A percentile compares a stretch with the other conserved stretches of the same genome.
Conservation (phyloP, 352 stramenopile genomes). For the Globisporangium barbulae region DNA sequence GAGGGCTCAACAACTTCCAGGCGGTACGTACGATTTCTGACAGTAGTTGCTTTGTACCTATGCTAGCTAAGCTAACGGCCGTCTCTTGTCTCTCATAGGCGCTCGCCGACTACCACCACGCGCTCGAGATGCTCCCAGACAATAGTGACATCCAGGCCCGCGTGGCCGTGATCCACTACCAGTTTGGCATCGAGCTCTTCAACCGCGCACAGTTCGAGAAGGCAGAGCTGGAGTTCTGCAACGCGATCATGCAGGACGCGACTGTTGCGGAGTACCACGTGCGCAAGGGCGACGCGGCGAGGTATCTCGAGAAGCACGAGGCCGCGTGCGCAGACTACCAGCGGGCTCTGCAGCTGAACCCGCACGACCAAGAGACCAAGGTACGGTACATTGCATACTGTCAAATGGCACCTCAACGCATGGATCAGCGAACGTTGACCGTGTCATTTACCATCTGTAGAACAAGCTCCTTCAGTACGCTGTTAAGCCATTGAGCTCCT, state of each 20-base stretch:
- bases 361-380: conserved; percentile 55
- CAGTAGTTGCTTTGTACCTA: background rate
- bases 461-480: conserved; percentile 68
- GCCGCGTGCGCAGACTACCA: conserved; percentile 51
- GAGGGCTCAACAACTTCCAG: conserved; percentile 68
- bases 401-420: too few species aligned
- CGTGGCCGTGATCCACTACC: conserved; percentile 74
- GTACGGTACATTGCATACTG: conserved; percentile 24
- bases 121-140: conserved; percentile 53
- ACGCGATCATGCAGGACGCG: conserved; percentile 52
- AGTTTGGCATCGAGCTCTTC: conserved; percentile 79
- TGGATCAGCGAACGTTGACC: too few species aligned
- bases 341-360: conserved; percentile 44
- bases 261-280: conserved; percentile 59
- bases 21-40: conserved; percentile 28
- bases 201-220: conserved; percentile 71
- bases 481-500: conserved; percentile 12
- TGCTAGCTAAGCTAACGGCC: background rate
- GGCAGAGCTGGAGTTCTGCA: conserved; percentile 69
- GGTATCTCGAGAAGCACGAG: conserved; percentile 70
- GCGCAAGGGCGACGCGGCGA: conserved; percentile 65
- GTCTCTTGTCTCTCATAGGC: conserved; percentile 27
- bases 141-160: conserved; percentile 51
- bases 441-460: conserved; percentile 13
- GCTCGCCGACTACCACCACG: conserved; percentile 75